phyloP scores from a whole-genome alignment of 2,329 filamentous ascomycete species.

The Hirsutella rhossiliensis region DNA sequence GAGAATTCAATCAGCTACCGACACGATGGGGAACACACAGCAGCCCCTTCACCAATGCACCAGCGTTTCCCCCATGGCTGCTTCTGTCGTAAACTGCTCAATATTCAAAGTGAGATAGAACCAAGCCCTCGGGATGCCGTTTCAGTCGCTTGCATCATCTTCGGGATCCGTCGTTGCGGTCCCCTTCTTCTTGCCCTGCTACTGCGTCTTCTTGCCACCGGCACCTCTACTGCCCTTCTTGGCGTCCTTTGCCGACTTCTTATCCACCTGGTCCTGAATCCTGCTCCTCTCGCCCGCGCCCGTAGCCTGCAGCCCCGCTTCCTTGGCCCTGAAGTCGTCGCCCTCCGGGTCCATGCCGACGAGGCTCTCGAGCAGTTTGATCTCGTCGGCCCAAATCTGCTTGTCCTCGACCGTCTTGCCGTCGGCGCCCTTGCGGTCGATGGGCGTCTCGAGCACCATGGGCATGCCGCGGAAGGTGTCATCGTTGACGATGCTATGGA shows the following conservation, averaged over 20 bases:
- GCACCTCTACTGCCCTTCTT: conserved; percentile 15
- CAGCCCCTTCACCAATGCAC: no score
- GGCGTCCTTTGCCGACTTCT: conserved; percentile 51
- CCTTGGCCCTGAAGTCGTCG: conserved; percentile 58
- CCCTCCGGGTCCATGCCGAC: conserved; percentile 71
- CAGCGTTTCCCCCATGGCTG: no score
- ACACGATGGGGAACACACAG: no score
- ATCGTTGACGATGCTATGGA: conserved; percentile 85
- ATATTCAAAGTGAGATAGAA: no score
- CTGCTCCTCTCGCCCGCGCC: conserved; percentile 63
- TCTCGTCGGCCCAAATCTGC: conserved; percentile 80
- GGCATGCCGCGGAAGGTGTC: conserved; percentile 64
- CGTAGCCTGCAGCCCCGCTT: conserved; percentile 50
- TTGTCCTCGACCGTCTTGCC: conserved; percentile 66
- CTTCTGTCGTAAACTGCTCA: no score
- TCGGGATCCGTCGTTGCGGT: not conserved
- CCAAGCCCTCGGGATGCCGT: no score
- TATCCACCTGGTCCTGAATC: conserved; percentile 67
- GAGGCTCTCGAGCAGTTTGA: conserved; percentile 82
- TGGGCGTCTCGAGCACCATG: conserved; percentile 94
- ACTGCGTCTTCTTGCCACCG: conserved; percentile 17
- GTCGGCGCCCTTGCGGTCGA: conserved; percentile 55
- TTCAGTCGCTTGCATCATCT: not conserved
- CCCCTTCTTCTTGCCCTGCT: conserved; percentile 13
- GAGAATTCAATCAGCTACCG: no score